A percentile compares a stretch with the other conserved stretches of the same genome.
Conservation (phyloP, 495 filamentous ascomycete species). For the Penicillium waksmanii region DNA sequence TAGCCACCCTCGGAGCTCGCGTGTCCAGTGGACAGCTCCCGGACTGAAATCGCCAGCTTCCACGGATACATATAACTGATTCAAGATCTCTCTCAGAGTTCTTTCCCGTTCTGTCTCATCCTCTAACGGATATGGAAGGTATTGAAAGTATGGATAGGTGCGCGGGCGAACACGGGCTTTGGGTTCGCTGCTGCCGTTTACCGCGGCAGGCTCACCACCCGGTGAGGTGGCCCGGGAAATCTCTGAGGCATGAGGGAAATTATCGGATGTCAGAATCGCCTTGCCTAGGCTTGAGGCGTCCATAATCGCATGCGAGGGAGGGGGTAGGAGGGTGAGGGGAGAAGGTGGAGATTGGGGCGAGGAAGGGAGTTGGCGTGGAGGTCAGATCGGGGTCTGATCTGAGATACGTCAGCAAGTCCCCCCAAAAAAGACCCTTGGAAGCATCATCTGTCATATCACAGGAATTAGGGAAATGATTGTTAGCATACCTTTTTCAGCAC, state of each 20-base stretch:
- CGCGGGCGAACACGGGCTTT: slow-evolving; percentile 78
- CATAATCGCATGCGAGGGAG: slow-evolving; percentile 37
- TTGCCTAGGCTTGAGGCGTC: slow-evolving; percentile 42
- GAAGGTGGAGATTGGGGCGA: slow-evolving; percentile 26
- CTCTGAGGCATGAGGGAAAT: slow-evolving; percentile 53
- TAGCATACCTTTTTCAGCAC: slow-evolving; percentile 25
- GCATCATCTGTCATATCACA: neutral
- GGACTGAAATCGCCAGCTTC: slow-evolving; percentile 92
- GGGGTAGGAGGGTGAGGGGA: slow-evolving; percentile 11
- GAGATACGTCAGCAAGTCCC: slow-evolving; percentile 28
- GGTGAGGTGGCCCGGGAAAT: slow-evolving; percentile 69
- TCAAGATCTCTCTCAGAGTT: slow-evolving; percentile 82
- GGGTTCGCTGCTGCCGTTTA: slow-evolving; percentile 56
- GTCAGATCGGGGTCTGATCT: slow-evolving; percentile 43
- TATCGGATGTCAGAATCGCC: slow-evolving; percentile 49
- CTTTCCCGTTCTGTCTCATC: slow-evolving; percentile 70
- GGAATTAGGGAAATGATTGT: neutral
- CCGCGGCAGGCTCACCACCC: slow-evolving; percentile 60
- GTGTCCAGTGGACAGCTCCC: slow-evolving; percentile 94
- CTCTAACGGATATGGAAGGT: slow-evolving; percentile 87
- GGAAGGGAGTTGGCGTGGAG: slow-evolving; percentile 26
- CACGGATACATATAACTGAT: slow-evolving; percentile 87
- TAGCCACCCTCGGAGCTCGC: slow-evolving; percentile 94
- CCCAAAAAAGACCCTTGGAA: slow-evolving; percentile 10
- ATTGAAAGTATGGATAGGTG: slow-evolving; percentile 88